A percentile compares a stretch with the other conserved stretches of the same genome.
Evolutionary conservation across 805 yeast species (phyloP).

Genomic region (Metschnikowia cerradonensis): DNA sequence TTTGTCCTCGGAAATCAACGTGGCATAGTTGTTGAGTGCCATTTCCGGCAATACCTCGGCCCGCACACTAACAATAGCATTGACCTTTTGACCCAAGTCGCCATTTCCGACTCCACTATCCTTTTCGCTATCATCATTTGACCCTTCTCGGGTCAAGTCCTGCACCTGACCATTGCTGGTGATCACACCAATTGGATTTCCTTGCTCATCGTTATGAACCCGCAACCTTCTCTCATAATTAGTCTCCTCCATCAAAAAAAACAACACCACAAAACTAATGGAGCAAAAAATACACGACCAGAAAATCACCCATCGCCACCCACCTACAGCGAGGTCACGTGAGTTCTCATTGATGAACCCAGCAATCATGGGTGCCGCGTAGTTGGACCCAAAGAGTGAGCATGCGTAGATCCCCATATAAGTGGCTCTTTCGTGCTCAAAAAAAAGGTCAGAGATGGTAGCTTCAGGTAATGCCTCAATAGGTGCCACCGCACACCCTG

Average conservation of each 20-base stretch:
- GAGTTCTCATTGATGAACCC: conserved; percentile 18
- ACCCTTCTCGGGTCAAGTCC: no score
- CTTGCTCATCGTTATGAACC: conserved; percentile 7
- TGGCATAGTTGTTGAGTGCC: conserved; percentile 8
- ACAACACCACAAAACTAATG: conserved; percentile 9
- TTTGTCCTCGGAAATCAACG: conserved; percentile 6
- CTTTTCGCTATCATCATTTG: no score
- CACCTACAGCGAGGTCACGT: conserved; percentile 7
- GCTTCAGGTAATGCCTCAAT: conserved; percentile 49
- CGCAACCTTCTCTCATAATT: conserved; percentile 14
- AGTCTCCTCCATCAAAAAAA: conserved; percentile 17
- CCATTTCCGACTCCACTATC: no score
- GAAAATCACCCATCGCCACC: conserved; percentile 17
- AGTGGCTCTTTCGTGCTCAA: conserved; percentile 41
- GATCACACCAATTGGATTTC: conserved; percentile 9
- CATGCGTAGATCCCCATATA: conserved; percentile 17
- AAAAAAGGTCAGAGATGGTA: conserved; percentile 46
- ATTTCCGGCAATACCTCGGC: neutral
- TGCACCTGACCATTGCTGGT: conserved; percentile 7
- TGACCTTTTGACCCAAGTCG: neutral
- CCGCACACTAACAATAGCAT: neutral
- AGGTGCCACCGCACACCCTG: conserved; percentile 32
- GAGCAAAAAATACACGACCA: conserved; percentile 13
- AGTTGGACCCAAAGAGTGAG: conserved; percentile 24
- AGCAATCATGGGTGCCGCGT: conserved; percentile 16